Base-by-base conservation (phyloP, 1,284 basidiomycete genomes). In the Apiotrichum porosum region DNA sequence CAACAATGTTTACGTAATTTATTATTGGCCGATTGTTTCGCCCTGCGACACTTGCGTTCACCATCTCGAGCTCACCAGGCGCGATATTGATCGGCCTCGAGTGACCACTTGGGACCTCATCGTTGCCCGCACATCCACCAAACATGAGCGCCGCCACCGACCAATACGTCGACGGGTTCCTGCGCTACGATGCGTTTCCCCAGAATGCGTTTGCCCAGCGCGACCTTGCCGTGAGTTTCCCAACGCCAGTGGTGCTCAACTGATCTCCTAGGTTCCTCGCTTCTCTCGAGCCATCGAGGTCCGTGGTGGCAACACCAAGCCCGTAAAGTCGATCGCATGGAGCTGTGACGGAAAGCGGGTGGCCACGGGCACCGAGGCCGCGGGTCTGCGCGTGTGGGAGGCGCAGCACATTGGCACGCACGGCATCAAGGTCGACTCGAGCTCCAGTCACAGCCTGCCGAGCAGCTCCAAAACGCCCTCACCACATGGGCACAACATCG, bases 401-500 rank as follows among this genome's bases (percentile, higher is more conserved):
- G 45, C 52, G 37, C 38, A 45, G 18, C 26, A 32, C 14, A 44
- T 31, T 18, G 24, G 3, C 33, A 35, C 8, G 17, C 35, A 48
- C 23, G 39, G 21, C 22, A 28, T 53, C 1, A 31, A 18, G 13
- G 13, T 46, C n/a, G 44, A 49, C 12, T 18, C 31, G 22, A 58
- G 58, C 21, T 31, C 52, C 9, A 44, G 52, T 3, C 44, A 39
- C 6, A 54, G 61, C 6, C 58, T 58, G 30, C 45, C 60, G 5
- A 53, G 56, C 28, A 49, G 51, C 2, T 51, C 52, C 15, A 60
- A 58, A 26, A 57, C 53, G 26, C 45, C 54, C 9, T 61, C 41
- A 33, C 67, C 67, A 6, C 69, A 71, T 43, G 58, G 51, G 32
- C 61, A 66, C 0, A 61, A 68, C 52, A 56, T 71, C n/a, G 52